Evolutionary conservation across 352 stramenopile genomes (phyloP).

Genomic region (Phytopythium litorale): DNA sequence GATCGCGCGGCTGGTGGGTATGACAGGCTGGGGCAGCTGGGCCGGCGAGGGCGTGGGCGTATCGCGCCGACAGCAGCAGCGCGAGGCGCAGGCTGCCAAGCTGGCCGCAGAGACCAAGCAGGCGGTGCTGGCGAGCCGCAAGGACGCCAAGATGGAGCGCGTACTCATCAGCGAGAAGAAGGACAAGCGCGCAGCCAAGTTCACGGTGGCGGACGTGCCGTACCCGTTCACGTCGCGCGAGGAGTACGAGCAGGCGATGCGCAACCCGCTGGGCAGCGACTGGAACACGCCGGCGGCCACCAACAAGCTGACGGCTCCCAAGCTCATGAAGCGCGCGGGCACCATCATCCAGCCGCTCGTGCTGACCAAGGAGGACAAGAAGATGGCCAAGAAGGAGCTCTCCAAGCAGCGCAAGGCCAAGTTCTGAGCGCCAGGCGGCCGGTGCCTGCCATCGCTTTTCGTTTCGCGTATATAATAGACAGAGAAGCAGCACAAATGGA

Average conservation of each 20-base stretch:
- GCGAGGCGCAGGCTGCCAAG: conserved; percentile 74
- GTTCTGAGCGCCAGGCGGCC: conserved; percentile 33
- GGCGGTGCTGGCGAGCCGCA: conserved; percentile 57
- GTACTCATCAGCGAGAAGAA: conserved; percentile 89
- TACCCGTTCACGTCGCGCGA: conserved; percentile 97
- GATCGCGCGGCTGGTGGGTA: conserved; percentile 74
- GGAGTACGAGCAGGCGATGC: conserved; percentile 98
- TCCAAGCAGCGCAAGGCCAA: conserved; percentile 79
- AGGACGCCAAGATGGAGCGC: conserved; percentile 63
- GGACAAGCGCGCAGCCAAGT: conserved; percentile 87
- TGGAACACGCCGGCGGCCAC: conserved; percentile 94
- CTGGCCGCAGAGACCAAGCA: conserved; percentile 66
- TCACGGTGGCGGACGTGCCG: conserved; percentile 88
- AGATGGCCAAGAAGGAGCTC: conserved; percentile 74
- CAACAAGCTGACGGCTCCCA: conserved; percentile 91
- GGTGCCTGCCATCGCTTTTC: neutral
- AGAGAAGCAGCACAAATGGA: neutral
- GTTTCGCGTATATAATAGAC: conserved; percentile 5
- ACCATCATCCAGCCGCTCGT: conserved; percentile 93
- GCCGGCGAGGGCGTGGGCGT: conserved; percentile 71
- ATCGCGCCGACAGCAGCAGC: conserved; percentile 83
- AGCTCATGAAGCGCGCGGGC: conserved; percentile 91
- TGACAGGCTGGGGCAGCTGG: conserved; percentile 92
- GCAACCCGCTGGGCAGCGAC: conserved; percentile 90
- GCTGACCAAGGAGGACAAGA: conserved; percentile 84